Conservation (phyloP, 139 green algal species). For the Chlamydomonas sp. region DNA sequence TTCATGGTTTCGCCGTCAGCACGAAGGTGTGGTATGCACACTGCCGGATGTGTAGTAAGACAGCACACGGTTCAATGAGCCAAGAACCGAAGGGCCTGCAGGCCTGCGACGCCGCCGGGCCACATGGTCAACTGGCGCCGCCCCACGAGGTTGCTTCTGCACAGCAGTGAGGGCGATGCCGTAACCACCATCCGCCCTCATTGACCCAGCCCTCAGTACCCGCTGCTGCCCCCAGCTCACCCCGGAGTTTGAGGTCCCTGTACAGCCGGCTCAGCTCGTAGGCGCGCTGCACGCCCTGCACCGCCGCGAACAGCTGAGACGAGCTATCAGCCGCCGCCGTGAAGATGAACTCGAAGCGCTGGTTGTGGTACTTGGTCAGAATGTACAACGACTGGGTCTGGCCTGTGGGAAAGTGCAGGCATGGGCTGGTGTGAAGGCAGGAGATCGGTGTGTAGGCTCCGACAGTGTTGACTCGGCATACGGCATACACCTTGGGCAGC, state of each 20-base stretch:
- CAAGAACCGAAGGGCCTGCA: no score
- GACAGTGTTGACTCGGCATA: no score
- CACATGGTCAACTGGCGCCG: no score
- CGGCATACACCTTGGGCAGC: no score
- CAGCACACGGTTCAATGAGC: no score
- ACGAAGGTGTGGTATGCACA: not conserved
- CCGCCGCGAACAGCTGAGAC: constrained; percentile 54
- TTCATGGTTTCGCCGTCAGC: not conserved
- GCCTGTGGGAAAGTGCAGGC: constrained; percentile 44
- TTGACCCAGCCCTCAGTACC: not conserved
- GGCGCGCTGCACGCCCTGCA: constrained; percentile 67
- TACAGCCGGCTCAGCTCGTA: constrained; percentile 78
- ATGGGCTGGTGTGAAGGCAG: not conserved
- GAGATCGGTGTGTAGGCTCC: no score
- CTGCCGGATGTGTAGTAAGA: no score
- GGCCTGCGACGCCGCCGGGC: no score
- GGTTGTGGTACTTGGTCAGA: constrained; percentile 65
- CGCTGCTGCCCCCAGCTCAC: constrained; percentile 20
- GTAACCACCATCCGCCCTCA: not conserved
- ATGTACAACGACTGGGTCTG: constrained; percentile 60
- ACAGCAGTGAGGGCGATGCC: no score
- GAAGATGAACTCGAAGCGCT: constrained; percentile 84
- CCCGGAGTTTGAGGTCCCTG: constrained; percentile 72
- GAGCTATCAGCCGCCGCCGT: constrained; percentile 41
- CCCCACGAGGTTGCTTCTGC: no score